A percentile compares a stretch with the other conserved stretches of the same genome.
Conservation (phyloP, 768 basidiomycete genomes). For the Hirschioporus abietinus region DNA sequence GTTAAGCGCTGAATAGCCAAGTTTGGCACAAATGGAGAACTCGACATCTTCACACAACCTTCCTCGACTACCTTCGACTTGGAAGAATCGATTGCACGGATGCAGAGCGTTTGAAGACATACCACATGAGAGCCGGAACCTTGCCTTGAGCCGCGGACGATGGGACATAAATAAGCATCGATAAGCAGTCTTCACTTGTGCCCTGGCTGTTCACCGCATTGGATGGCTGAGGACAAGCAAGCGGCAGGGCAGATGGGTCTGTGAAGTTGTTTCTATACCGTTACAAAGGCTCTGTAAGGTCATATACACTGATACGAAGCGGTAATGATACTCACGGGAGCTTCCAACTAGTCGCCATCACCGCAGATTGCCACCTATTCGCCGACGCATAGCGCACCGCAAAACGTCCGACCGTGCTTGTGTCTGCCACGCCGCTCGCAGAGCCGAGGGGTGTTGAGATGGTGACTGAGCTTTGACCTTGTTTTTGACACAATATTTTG, state of each 20-base stretch:
- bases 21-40: neutral
- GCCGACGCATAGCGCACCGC: constrained; percentile 64
- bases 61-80: neutral
- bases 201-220: constrained; percentile 27
- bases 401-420: constrained; percentile 49
- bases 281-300: neutral
- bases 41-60: neutral
- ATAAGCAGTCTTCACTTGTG: constrained; percentile 69
- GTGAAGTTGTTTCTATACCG: constrained; percentile 41
- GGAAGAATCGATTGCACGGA: neutral
- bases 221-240: constrained; percentile 63
- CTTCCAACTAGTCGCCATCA: constrained; percentile 48
- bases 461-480: constrained; percentile 19
- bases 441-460: constrained; percentile 49
- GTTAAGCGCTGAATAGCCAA: neutral
- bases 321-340: constrained; percentile 46
- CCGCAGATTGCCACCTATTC: constrained; percentile 54
- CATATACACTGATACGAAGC: constrained; percentile 1
- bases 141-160: constrained; percentile 26
- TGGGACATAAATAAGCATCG: constrained; percentile 70
- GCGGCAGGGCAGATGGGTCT: constrained; percentile 52
- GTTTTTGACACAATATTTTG: constrained; percentile 37
- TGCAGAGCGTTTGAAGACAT: constrained; percentile 17
- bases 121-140: constrained; percentile 59
- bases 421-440: constrained; percentile 47